Percentiles rank a stretch among this genome's conserved stretches.
Conservation (phyloP, 371 early-diverging fungal genomes). For the Mucor piriformis region DNA sequence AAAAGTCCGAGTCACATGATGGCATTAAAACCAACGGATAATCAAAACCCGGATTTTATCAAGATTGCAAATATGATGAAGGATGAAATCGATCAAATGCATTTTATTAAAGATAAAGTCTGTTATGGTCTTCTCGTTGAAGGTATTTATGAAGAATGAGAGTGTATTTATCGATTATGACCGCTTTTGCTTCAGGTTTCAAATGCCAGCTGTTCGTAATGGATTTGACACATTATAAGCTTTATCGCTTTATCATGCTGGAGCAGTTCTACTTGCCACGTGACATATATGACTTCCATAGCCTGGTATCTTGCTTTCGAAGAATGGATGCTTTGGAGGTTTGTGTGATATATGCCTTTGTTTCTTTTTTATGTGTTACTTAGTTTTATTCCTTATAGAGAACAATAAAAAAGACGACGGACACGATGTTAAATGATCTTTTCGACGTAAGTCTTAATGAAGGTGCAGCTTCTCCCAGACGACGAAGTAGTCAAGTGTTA, state of each 20-base stretch:
- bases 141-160: neutral
- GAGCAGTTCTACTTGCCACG: constrained; percentile 1
- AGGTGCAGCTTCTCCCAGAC: neutral
- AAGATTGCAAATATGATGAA: constrained; percentile 10
- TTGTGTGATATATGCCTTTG: neutral
- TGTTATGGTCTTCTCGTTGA: constrained; percentile 2
- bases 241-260: neutral
- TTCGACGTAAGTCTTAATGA: neutral
- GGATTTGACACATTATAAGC: constrained; percentile 1
- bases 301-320: constrained; percentile 2
- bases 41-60: constrained; percentile 6
- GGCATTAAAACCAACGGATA: neutral
- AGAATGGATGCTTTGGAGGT: neutral
- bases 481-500: neutral
- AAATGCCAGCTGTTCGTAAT: constrained; percentile 6
- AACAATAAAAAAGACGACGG: neutral
- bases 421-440: neutral
- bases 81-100: constrained; percentile 10
- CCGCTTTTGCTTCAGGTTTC: neutral
- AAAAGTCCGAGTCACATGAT: constrained; percentile 3
- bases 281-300: neutral
- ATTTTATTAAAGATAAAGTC: neutral
- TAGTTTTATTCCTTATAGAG: neutral
- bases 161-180: neutral
- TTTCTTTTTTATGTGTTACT: neutral